Conservation (phyloP, 1,284 basidiomycete species). For the Leccinum brunneo-olivaceum region DNA sequence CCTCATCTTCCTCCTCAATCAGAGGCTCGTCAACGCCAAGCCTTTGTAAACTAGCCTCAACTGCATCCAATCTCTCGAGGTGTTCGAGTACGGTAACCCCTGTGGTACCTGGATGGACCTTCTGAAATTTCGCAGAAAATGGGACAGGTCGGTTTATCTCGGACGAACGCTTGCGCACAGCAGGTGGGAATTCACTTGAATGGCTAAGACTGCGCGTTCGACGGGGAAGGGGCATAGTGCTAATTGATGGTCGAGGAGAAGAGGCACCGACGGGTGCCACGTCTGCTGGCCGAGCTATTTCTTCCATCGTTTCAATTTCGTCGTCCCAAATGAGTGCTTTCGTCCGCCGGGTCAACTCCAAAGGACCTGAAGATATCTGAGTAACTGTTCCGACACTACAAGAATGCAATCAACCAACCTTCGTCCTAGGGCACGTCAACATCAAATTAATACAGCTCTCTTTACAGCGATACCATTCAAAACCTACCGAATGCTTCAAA, state of each 20-base stretch:
- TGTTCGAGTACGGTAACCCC: conserved; percentile 75
- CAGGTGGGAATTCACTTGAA: conserved; percentile 66
- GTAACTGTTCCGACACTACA: conserved; percentile 45
- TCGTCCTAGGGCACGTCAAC: conserved; percentile 21
- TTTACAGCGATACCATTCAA: neutral
- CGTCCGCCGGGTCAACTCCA: conserved; percentile 75
- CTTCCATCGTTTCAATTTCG: conserved; percentile 69
- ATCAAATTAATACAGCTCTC: conserved; percentile 3
- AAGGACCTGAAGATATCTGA: conserved; percentile 48
- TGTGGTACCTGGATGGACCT: conserved; percentile 74
- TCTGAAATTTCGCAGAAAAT: conserved; percentile 70
- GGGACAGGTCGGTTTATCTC: conserved; percentile 70
- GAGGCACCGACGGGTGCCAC: conserved; percentile 38
- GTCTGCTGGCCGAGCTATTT: conserved; percentile 30
- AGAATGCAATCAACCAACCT: conserved; percentile 27
- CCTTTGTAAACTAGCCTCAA: conserved; percentile 70
- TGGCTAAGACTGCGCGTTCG: conserved; percentile 55
- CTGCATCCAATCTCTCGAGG: conserved; percentile 72
- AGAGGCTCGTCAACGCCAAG: conserved; percentile 54
- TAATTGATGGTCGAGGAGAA: conserved; percentile 52
- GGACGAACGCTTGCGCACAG: conserved; percentile 53
- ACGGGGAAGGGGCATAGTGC: conserved; percentile 53
- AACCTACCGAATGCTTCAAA: conserved; percentile 57
- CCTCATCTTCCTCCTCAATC: conserved; percentile 43
- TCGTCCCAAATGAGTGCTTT: conserved; percentile 82